Evolutionary conservation across 2,329 filamentous ascomycete species (phyloP), one percentile per base, ranked within the genome.

Genomic region (Sordariomycetes sp.): DNA sequence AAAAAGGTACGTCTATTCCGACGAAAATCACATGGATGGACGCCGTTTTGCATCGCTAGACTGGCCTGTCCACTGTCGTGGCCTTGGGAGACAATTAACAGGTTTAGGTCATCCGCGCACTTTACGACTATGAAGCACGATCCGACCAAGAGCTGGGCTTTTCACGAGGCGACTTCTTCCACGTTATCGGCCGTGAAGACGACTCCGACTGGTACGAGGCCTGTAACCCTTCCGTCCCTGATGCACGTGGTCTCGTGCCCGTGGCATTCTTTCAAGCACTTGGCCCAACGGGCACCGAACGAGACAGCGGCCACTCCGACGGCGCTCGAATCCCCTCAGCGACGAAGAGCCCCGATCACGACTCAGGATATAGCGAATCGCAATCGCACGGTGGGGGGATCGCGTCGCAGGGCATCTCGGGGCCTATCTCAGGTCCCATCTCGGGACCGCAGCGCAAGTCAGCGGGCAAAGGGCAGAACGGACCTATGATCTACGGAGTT

Each of bases 191-290:
- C 50, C 82, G 90, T 58, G 92, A 96, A 64, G 82, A 95, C 68
- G 90, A 96, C 56, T 65, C 68, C 26, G 86, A 95, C 55, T 98
- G 92, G 90, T 98, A 95, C 70, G 92, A 96, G 63, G 92, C 90
- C 36, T 96, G 87, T 70, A 98, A 98, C 55, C 92, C 92, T 40
- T 75, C 84, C 33, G 70, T 94, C 44, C 86, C 84, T 50, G 82
- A 82, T 60, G 86, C 86, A 33, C 79, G 87, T 45, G 92, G 92
- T 41, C 73, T 98, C 40, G 92, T 98, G 29, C 92, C 92, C 7
- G 92, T 95, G 38, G 77, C 82, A 38, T 95, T 87, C 63, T 98
- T 98, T 60, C 87, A 96, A 58, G 75, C 81, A 25, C 75, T 98
- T 32, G 88, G 87, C 43, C n/a, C n/a, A n/a, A n/a, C n/a, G n/a